phyloP scores from a whole-genome alignment of 768 basidiomycete species.

The Suillus fuscotomentosus region DNA sequence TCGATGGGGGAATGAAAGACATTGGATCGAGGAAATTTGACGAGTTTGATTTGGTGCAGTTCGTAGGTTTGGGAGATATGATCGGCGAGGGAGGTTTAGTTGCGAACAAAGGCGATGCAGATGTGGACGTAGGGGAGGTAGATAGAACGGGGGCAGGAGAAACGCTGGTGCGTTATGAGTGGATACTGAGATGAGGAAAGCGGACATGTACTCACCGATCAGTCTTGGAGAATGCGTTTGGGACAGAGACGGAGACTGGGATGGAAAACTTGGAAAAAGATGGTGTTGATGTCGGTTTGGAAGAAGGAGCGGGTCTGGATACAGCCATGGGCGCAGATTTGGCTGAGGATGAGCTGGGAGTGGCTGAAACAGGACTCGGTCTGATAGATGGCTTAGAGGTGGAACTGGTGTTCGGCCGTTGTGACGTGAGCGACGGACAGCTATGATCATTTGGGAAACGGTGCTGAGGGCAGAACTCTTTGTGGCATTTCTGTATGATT shows the following conservation, averaged over 20 bases:
- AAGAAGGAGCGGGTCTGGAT: not conserved
- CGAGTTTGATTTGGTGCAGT: not conserved
- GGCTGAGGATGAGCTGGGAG: constrained; percentile 17
- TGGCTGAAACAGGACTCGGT: constrained; percentile 6
- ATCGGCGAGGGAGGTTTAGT: constrained; percentile 25
- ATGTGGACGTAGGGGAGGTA: constrained; percentile 17
- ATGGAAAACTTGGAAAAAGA: constrained; percentile 16
- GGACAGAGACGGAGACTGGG: constrained; percentile 14
- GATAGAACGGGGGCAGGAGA: constrained; percentile 18
- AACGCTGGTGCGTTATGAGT: constrained; percentile 67
- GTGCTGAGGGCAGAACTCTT: constrained; percentile 75
- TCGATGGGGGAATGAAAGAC: constrained; percentile 64
- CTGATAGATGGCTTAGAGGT: not conserved
- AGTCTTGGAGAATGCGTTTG: constrained; percentile 42
- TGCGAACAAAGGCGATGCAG: constrained; percentile 30
- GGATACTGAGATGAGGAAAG: constrained; percentile 38
- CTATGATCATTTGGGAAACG: constrained; percentile 75
- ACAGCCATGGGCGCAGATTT: not conserved
- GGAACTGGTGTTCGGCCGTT: not conserved
- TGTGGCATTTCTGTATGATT: constrained; percentile 55
- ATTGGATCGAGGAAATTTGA: constrained; percentile 23
- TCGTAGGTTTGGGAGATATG: not conserved
- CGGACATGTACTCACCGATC: constrained; percentile 60
- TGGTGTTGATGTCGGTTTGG: not conserved
- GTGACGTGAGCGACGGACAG: constrained; percentile 38